A percentile compares a stretch with the other conserved stretches of the same genome.
Conservation (phyloP, 345 rosid genomes). For the Brassica rapa region DNA sequence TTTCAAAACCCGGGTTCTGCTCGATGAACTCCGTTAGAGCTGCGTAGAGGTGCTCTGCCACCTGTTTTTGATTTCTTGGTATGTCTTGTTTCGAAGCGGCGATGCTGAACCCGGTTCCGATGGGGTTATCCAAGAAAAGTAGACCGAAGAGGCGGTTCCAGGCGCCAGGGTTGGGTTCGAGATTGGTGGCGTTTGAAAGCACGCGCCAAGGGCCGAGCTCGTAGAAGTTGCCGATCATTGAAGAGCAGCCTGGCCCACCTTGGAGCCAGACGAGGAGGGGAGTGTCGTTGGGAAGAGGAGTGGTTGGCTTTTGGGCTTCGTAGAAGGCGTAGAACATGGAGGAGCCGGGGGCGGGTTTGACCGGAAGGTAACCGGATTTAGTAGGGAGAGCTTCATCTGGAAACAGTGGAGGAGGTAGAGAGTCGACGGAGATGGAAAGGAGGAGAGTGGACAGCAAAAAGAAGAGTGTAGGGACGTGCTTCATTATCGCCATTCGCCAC, state of each 20-base stretch:
- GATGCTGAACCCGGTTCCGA: slow-evolving; percentile 78
- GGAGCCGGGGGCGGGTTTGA: slow-evolving; percentile 52
- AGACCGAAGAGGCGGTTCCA: slow-evolving; percentile 86
- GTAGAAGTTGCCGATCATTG: slow-evolving; percentile 81
- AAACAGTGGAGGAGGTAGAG: slow-evolving; percentile 35
- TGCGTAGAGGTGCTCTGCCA: slow-evolving; percentile 64
- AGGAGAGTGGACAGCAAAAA: slow-evolving; percentile 27
- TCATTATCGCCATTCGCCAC: slow-evolving; percentile 20
- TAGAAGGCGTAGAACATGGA: slow-evolving; percentile 78
- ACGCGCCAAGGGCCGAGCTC: slow-evolving; percentile 86
- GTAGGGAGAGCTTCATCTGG: slow-evolving; percentile 72
- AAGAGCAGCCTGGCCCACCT: slow-evolving; percentile 94
- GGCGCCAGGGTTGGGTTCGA: slow-evolving; percentile 61
- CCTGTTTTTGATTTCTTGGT: slow-evolving; percentile 58
- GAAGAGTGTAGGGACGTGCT: slow-evolving; percentile 2
- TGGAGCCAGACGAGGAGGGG: slow-evolving; percentile 86
- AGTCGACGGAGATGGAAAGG: slow-evolving; percentile 23
- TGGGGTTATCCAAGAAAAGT: slow-evolving; percentile 77
- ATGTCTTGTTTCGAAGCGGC: slow-evolving; percentile 59
- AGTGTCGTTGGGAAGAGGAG: slow-evolving; percentile 53
- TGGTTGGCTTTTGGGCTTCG: slow-evolving; percentile 61
- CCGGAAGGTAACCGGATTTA: slow-evolving; percentile 79
- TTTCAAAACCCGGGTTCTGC: slow-evolving; percentile 47
- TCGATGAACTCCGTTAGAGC: slow-evolving; percentile 56
- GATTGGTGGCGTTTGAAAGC: slow-evolving; percentile 35